These are phyloP conservation scores for Guillardia theta DNA, from an alignment of 78 protist genomes.

Conservation along the genomic window DNA sequence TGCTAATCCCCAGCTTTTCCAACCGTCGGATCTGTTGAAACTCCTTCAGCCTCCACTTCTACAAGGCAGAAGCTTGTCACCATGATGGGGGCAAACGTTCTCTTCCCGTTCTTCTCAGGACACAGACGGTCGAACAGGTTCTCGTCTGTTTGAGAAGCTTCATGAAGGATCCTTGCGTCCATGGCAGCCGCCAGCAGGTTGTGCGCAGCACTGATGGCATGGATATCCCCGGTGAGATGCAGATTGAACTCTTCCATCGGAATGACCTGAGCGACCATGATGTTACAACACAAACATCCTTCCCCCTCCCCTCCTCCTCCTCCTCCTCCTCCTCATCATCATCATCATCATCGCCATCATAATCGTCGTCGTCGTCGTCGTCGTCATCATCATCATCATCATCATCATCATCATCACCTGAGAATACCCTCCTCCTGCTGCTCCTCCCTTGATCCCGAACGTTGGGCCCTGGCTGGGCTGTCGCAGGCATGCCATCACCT, in stretches of 20 bases:
- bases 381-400: too few species aligned
- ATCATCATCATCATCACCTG: slow-evolving; percentile 54
- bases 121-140: slow-evolving; percentile 73
- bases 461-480: slow-evolving; percentile 54
- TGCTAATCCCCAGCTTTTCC: slow-evolving; percentile 80
- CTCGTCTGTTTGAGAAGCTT: slow-evolving; percentile 78
- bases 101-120: slow-evolving; percentile 47
- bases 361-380: too few species aligned
- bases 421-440: slow-evolving; percentile 94
- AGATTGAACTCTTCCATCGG: slow-evolving; percentile 98
- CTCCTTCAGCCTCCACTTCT: not conserved
- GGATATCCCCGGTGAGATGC: slow-evolving; percentile 97
- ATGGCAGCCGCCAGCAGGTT: slow-evolving; percentile 92
- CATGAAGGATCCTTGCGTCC: slow-evolving; percentile 94
- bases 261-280: slow-evolving; percentile 61
- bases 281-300: too few species aligned
- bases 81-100: not conserved
- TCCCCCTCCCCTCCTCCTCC: too few species aligned
- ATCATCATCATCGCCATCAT: too few species aligned
- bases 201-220: slow-evolving; percentile 98
- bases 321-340: too few species aligned
- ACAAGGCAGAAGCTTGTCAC: not conserved
- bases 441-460: slow-evolving; percentile 97
- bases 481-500: slow-evolving; percentile 23
- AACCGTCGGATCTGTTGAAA: slow-evolving; percentile 69